Base-by-base conservation (phyloP, 768 basidiomycete species). In the Mycena kentingensis region DNA sequence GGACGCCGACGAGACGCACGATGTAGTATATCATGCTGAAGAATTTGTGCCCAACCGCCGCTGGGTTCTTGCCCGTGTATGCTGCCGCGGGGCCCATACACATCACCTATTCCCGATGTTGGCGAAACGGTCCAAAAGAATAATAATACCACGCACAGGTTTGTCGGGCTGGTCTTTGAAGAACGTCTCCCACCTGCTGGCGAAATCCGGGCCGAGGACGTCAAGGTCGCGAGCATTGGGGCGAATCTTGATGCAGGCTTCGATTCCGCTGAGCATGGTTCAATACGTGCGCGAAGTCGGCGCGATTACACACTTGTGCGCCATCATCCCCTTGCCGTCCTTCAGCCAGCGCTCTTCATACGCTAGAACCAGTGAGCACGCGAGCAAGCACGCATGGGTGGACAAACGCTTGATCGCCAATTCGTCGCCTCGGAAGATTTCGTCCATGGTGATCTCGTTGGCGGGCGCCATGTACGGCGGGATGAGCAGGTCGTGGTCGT, bases 221-320 rank as follows among this genome's bases (percentile, higher is more conserved):
- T 74, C 68, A 21, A 83, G 69, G 35, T 86, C 84, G 5, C 71
- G 68, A 3, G 59, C 58, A 15, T 65, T 75, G 3, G 85, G 84
- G 22, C 85, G 73, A 13, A 84, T 60, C 59, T 83, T 85, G 54
- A 82, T 73, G 4, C 80, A 83, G 25, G 76, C 75, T 55, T 86
- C 81, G 26, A 79, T 58, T 2, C 70, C 80, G 56, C 82, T 84
- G 57, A 51, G 13, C 19, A n/a, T 35, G n/a, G 7, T 22, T 3
- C 24, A 4, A n/a, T 24, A 25, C 10, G 26, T 15, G 7, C 1
- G 38, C 19, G 12, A 27, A 35, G 24, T 12, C 44, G 18, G 15
- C n/a, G n/a, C n/a, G 27, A 10, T 24, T n/a, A 51, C 74, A 3
- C 26, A 84, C 86, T 81, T 86, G 55, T 79, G 73, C 1, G 81